A percentile compares a stretch with the other conserved stretches of the same genome.
Evolutionary conservation across 2,329 filamentous ascomycete species (phyloP).

Genomic region (Aureobasidium namibiae): DNA sequence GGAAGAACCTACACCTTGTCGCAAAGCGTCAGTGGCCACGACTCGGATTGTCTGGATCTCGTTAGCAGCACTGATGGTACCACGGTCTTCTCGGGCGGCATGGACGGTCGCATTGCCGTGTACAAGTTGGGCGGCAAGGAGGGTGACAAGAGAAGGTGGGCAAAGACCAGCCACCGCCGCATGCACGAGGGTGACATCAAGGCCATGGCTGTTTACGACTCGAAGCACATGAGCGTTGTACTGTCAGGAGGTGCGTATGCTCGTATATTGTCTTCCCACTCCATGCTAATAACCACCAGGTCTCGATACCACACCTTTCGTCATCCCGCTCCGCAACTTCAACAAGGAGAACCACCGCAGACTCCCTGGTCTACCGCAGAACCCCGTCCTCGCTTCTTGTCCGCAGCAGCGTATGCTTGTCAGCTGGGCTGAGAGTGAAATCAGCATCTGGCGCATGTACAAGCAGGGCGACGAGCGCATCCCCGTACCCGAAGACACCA

Average conservation of each 20-base stretch:
- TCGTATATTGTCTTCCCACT: neutral
- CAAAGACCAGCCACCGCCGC: constrained; percentile 73
- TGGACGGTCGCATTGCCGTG: constrained; percentile 78
- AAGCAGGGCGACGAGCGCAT: constrained; percentile 24
- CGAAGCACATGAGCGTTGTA: constrained; percentile 71
- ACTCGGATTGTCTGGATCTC: constrained; percentile 85
- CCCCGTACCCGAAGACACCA: constrained; percentile 30
- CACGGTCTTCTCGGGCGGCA: constrained; percentile 79
- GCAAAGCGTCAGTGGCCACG: constrained; percentile 78
- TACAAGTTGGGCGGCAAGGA: constrained; percentile 58
- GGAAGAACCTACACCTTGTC: constrained; percentile 82
- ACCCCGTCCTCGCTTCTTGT: constrained; percentile 64
- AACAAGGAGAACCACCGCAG: constrained; percentile 73
- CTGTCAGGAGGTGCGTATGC: constrained; percentile 64
- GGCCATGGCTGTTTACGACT: constrained; percentile 83
- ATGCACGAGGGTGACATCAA: constrained; percentile 95
- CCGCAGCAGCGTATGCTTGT: constrained; percentile 66
- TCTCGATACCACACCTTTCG: constrained; percentile 73
- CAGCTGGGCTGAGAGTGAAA: constrained; percentile 86
- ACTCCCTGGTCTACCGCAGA: constrained; percentile 76
- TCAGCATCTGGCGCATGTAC: constrained; percentile 69
- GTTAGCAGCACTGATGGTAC: constrained; percentile 71
- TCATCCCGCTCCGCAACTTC: constrained; percentile 70
- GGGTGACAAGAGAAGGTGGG: constrained; percentile 57
- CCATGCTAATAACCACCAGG: constrained; percentile 42